Conservation (phyloP, 306 rosid genomes). For the Fagus sylvatica region DNA sequence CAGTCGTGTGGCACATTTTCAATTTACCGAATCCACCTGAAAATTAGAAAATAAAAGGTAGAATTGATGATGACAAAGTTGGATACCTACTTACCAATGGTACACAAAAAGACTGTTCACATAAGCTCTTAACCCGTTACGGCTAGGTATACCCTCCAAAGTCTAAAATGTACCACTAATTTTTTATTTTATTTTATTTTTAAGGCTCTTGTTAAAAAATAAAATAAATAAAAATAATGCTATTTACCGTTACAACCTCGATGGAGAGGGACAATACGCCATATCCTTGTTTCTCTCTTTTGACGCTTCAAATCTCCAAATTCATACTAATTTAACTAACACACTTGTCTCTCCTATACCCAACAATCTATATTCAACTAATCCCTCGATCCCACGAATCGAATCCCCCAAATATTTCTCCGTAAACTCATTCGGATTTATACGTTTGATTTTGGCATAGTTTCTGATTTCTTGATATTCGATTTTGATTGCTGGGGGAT, state of each 20-base stretch:
- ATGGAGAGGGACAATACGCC: neutral
- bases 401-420: neutral
- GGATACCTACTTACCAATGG: too few species aligned
- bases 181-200: too few species aligned
- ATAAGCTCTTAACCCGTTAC: too few species aligned
- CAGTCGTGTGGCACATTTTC: too few species aligned
- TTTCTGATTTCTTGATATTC: neutral
- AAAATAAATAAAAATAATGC: neutral
- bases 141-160: too few species aligned
- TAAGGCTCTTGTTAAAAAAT: too few species aligned
- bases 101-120: too few species aligned
- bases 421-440: neutral
- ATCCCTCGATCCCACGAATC: slow-evolving; percentile 9
- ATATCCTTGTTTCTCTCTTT: neutral
- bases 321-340: neutral
- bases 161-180: too few species aligned
- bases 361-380: neutral
- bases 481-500: neutral
- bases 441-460: neutral
- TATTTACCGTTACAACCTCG: neutral
- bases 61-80: too few species aligned
- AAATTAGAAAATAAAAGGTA: too few species aligned
- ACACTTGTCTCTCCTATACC: neutral
- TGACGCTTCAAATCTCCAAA: neutral
- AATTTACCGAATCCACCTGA: too few species aligned